These are phyloP conservation scores for Lasiosphaeriaceae sp. DNA, from an alignment of 495 filamentous ascomycete species.

Conservation along the genomic window DNA sequence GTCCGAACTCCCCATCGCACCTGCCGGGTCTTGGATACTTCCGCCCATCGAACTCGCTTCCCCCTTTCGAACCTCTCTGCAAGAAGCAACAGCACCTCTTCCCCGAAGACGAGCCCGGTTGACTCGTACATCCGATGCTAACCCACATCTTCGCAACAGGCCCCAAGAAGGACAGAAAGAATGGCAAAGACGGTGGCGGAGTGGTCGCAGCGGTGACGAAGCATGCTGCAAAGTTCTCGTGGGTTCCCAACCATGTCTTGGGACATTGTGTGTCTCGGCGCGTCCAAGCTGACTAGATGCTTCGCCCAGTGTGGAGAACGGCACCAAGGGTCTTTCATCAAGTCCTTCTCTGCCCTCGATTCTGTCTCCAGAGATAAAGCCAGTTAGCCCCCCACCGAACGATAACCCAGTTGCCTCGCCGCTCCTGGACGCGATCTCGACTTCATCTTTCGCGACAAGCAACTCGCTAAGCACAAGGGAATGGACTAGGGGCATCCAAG, in stretches of 20 bases:
- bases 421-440: constrained; percentile 41
- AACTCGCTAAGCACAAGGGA: constrained; percentile 48
- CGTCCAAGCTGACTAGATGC: constrained; percentile 17
- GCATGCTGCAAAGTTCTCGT: constrained; percentile 49
- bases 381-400: constrained; percentile 32
- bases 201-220: constrained; percentile 51
- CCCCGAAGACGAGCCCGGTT: constrained; percentile 4
- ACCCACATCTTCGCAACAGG: constrained; percentile 21
- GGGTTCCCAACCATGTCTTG: constrained; percentile 20
- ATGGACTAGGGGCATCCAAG: constrained; percentile 45
- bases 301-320: constrained; percentile 25
- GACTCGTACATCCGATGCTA: constrained; percentile 11
- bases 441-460: constrained; percentile 43
- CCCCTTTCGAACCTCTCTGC: neutral
- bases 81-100: neutral
- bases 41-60: neutral
- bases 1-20: neutral
- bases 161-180: constrained; percentile 49
- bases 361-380: constrained; percentile 40
- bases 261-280: neutral
- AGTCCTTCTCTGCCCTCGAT: constrained; percentile 35
- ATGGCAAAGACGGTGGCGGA: constrained; percentile 49
- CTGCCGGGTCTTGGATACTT: neutral
- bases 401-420: constrained; percentile 37
- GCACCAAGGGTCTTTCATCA: constrained; percentile 34